Conservation (phyloP, 2,329 filamentous ascomycete genomes). For the Fusarium sp. region DNA sequence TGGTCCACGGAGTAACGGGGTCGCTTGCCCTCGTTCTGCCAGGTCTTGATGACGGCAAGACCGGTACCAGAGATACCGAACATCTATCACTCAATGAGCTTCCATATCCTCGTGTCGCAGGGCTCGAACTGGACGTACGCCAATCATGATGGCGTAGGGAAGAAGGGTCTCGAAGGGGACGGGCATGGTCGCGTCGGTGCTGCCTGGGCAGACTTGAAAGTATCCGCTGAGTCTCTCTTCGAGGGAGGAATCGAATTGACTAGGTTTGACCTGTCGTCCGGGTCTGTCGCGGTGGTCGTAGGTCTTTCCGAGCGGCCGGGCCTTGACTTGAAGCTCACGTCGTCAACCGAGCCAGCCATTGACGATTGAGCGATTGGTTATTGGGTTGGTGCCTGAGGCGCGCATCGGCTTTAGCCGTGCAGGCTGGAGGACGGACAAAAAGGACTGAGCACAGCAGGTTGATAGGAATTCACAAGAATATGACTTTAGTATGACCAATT, state of each 20-base stretch:
- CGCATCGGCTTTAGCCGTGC: background rate
- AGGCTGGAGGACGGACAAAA: background rate
- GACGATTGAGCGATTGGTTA: conserved; percentile 46
- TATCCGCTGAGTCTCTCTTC: conserved; percentile 16
- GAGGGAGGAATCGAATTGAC: conserved; percentile 41
- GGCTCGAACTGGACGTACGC: conserved; percentile 57
- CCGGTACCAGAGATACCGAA: conserved; percentile 71
- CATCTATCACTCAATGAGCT: conserved; percentile 63
- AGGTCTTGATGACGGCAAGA: conserved; percentile 66
- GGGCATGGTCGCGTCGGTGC: conserved; percentile 61
- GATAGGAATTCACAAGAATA: background rate
- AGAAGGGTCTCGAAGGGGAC: conserved; percentile 74
- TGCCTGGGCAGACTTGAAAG: conserved; percentile 48
- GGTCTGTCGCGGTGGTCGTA: conserved; percentile 30
- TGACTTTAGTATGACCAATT: background rate
- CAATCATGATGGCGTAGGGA: conserved; percentile 74
- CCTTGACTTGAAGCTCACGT: conserved; percentile 46
- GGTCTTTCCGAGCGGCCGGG: conserved; percentile 40
- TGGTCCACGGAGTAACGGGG: conserved; percentile 70
- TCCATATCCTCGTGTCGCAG: conserved; percentile 7
- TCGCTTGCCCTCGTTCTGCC: conserved; percentile 71
- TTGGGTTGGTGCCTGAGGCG: conserved; percentile 44
- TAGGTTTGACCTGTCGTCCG: conserved; percentile 34
- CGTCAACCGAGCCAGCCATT: conserved; percentile 45
- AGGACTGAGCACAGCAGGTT: background rate